These are phyloP conservation scores for Eimeria brunetti DNA, from an alignment of 169 alveolate genomes.

Conservation along the genomic window DNA sequence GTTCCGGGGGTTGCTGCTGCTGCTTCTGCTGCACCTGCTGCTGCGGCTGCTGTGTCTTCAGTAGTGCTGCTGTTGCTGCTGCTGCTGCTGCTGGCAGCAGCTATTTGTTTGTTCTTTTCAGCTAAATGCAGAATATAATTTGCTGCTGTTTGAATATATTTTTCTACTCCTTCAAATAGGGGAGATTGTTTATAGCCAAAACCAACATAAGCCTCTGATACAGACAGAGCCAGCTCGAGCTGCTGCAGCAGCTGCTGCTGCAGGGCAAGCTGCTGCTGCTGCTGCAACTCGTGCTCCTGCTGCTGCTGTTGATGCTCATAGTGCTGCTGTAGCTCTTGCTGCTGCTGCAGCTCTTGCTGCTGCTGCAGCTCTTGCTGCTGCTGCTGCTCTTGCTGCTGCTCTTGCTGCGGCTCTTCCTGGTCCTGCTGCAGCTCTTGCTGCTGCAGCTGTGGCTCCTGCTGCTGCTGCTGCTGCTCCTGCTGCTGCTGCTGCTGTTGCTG, in stretches of 20 bases:
- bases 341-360: no score
- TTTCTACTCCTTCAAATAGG: conserved; percentile 42
- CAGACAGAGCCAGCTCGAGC: conserved; percentile 23
- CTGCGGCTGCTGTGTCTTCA: no score
- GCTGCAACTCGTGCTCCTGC: not conserved
- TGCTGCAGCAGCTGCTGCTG: not conserved
- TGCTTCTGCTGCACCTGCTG: not conserved
- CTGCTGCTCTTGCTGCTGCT: not conserved
- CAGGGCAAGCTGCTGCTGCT: not conserved
- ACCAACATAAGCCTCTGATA: conserved; percentile 69
- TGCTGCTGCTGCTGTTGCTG: not conserved
- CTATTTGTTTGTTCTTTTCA: not conserved
- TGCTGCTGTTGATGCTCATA: no score
- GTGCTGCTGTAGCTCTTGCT: not conserved
- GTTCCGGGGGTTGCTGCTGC: not conserved
- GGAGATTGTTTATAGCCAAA: conserved; percentile 72
- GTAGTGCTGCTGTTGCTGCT: no score
- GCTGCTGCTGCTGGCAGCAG: not conserved
- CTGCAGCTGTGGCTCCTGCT: not conserved
- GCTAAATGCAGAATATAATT: not conserved
- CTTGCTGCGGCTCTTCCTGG: not conserved
- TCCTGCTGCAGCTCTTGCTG: not conserved
- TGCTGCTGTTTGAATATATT: not conserved
- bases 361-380: not conserved
- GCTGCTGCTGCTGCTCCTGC: not conserved